Evolutionary conservation across 495 filamentous ascomycete species (phyloP).

Genomic region (Margaritispora aquatica): DNA sequence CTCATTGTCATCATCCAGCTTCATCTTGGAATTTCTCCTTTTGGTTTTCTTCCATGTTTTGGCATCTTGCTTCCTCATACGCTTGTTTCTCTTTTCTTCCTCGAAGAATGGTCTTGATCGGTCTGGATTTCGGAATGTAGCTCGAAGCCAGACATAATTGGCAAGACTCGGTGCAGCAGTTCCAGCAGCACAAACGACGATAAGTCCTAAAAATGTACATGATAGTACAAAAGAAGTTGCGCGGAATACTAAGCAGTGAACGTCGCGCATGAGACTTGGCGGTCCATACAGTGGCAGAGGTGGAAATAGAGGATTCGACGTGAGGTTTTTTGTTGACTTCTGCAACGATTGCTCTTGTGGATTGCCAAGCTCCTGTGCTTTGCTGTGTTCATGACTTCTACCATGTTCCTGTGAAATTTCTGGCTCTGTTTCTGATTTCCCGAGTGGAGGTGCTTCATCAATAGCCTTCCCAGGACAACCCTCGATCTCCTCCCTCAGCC

Average conservation of each 20-base stretch:
- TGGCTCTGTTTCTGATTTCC: conserved; percentile 12
- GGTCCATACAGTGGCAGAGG: conserved; percentile 80
- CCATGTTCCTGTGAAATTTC: too few species aligned
- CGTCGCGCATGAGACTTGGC: conserved; percentile 51
- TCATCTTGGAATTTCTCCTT: conserved; percentile 25
- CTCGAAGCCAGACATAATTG: conserved; percentile 37
- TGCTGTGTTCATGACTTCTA: too few species aligned
- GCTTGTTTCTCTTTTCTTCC: conserved; percentile 51
- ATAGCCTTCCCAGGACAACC: conserved; percentile 13
- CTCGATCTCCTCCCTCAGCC: conserved; percentile 46
- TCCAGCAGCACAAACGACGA: conserved; percentile 66
- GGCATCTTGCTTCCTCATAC: conserved; percentile 48
- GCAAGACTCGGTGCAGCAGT: conserved; percentile 49
- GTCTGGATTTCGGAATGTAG: conserved; percentile 52
- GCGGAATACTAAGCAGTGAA: conserved; percentile 60
- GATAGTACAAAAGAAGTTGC: conserved; percentile 66
- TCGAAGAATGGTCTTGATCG: conserved; percentile 57
- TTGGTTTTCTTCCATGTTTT: conserved; percentile 50
- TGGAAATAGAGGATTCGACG: conserved; percentile 82
- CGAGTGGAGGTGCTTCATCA: conserved; percentile 13
- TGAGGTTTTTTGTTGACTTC: conserved; percentile 47
- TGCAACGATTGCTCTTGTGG: conserved; percentile 8
- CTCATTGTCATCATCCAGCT: conserved; percentile 37
- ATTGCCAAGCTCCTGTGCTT: too few species aligned
- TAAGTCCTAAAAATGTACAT: conserved; percentile 64